These are phyloP conservation scores for Syzygium jambos DNA, from an alignment of 345 rosid species.

Conservation along the genomic window DNA sequence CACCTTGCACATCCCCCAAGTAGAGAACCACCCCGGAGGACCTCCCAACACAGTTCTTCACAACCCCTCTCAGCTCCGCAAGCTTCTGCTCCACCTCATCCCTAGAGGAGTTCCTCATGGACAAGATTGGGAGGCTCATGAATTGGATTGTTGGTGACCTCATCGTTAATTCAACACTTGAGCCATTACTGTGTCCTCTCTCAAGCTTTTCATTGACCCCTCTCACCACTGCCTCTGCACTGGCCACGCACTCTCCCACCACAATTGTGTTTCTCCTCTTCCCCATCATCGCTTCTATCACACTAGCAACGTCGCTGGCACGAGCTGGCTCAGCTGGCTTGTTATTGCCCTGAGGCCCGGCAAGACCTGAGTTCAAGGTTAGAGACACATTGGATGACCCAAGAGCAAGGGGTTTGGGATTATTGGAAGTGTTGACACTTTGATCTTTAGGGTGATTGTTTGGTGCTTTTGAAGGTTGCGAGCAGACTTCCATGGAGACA, in stretches of 20 bases:
- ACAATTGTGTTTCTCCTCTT: slow-evolving; percentile 44
- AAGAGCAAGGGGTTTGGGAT: neutral
- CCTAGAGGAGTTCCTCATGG: slow-evolving; percentile 34
- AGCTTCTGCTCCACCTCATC: slow-evolving; percentile 54
- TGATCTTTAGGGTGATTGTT: neutral
- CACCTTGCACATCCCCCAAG: slow-evolving; percentile 55
- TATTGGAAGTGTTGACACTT: neutral
- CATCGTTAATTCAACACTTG: neutral
- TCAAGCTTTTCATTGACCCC: slow-evolving; percentile 45
- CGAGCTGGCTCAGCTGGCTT: slow-evolving; percentile 4
- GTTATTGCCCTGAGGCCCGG: slow-evolving; percentile 10
- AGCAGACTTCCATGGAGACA: slow-evolving; percentile 42
- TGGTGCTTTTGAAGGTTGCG: slow-evolving; percentile 6
- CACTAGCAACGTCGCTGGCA: slow-evolving; percentile 30
- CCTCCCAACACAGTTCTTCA: slow-evolving; percentile 29
- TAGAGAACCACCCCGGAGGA: slow-evolving; percentile 36
- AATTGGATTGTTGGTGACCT: slow-evolving; percentile 15
- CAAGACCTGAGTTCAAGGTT: slow-evolving; percentile 16
- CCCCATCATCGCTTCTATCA: slow-evolving; percentile 24
- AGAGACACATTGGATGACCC: neutral
- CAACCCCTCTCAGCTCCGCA: slow-evolving; percentile 36
- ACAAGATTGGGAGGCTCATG: slow-evolving; percentile 43
- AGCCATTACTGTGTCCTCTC: slow-evolving; percentile 22
- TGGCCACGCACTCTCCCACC: slow-evolving; percentile 35
- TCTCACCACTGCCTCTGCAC: slow-evolving; percentile 32